Percentiles rank a stretch among this genome's conserved stretches.
Conservation (phyloP, 352 stramenopile genomes). For the Globisporangium parvum region DNA sequence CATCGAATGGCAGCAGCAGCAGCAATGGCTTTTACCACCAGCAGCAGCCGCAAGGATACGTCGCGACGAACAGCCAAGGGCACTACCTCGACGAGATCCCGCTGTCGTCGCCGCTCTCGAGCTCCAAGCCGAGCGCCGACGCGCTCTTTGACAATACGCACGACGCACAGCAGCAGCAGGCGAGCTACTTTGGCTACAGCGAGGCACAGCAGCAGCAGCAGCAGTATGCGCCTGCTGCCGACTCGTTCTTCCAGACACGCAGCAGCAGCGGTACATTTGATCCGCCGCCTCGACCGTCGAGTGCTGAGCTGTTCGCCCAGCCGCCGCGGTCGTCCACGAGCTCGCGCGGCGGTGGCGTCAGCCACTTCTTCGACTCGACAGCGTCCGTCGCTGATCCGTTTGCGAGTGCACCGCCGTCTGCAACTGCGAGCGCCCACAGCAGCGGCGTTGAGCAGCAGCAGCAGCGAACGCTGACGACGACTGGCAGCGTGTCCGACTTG, state of each 20-base stretch:
- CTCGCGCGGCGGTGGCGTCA: not conserved
- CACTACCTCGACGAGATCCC: constrained; percentile 25
- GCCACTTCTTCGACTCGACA: constrained; percentile 6
- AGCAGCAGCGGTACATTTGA: constrained; percentile 1
- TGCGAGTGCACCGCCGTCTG: constrained; percentile 1
- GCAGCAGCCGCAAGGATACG: constrained; percentile 6
- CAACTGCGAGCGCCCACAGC: constrained; percentile 1
- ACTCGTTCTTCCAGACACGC: constrained; percentile 21
- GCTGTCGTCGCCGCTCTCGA: constrained; percentile 19
- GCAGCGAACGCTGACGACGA: constrained; percentile 2
- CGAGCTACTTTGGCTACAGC: constrained; percentile 1
- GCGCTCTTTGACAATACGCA: constrained; percentile 22
- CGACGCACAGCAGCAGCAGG: constrained; percentile 8
- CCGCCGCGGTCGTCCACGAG: constrained; percentile 8
- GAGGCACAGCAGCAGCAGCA: constrained; percentile 9
- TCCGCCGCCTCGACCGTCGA: not conserved
- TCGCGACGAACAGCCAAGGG: constrained; percentile 1
- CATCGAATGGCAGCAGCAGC: constrained; percentile 6
- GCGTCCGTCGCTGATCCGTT: constrained; percentile 12
- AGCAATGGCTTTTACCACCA: constrained; percentile 5
- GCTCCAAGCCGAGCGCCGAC: constrained; percentile 21
- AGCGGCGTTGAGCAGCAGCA: constrained; percentile 9
- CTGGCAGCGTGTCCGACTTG: constrained; percentile 3
- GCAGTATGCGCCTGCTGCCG: constrained; percentile 8
- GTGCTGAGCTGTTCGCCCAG: constrained; percentile 5